Conservation (phyloP, 2,329 filamentous ascomycete genomes). For the Aspergillus thermomutatus region DNA sequence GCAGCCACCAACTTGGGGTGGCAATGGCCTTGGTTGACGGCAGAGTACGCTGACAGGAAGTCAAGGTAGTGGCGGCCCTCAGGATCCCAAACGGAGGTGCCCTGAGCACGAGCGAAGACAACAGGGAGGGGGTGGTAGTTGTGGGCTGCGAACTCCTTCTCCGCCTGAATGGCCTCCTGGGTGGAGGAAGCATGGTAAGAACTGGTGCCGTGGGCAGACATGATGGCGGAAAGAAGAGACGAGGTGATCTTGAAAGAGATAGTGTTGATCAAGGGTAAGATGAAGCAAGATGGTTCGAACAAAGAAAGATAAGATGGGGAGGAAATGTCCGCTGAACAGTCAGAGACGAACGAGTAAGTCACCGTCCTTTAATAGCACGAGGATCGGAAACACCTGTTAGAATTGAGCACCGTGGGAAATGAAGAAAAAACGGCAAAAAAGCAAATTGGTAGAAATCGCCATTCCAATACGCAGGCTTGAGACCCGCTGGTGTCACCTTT, state of each 20-base stretch:
- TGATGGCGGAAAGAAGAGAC: slow-evolving; percentile 12
- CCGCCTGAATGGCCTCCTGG: slow-evolving; percentile 71
- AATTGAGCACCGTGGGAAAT: slow-evolving; percentile 10
- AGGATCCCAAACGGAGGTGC: slow-evolving; percentile 92
- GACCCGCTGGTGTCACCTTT: not conserved
- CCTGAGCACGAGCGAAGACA: slow-evolving; percentile 82
- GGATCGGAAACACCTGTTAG: slow-evolving; percentile 3
- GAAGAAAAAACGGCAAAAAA: not conserved
- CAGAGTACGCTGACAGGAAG: slow-evolving; percentile 96
- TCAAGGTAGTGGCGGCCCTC: slow-evolving; percentile 95
- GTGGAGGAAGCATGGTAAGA: slow-evolving; percentile 74
- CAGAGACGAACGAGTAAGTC: slow-evolving; percentile 5
- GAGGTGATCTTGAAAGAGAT: not conserved
- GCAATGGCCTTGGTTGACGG: slow-evolving; percentile 97
- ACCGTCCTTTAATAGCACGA: not conserved
- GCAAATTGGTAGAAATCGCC: not conserved
- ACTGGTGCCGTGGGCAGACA: slow-evolving; percentile 40
- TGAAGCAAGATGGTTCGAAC: not conserved
- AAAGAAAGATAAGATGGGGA: not conserved
- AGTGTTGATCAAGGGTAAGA: not conserved
- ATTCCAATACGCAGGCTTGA: not conserved
- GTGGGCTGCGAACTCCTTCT: slow-evolving; percentile 86
- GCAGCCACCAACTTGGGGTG: slow-evolving; percentile 94
- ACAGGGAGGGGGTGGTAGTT: slow-evolving; percentile 98
- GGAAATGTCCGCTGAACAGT: not conserved